A percentile compares a stretch with the other conserved stretches of the same genome.
Conservation (phyloP, 768 basidiomycete species). For the Rhizopogon vesiculosus region DNA sequence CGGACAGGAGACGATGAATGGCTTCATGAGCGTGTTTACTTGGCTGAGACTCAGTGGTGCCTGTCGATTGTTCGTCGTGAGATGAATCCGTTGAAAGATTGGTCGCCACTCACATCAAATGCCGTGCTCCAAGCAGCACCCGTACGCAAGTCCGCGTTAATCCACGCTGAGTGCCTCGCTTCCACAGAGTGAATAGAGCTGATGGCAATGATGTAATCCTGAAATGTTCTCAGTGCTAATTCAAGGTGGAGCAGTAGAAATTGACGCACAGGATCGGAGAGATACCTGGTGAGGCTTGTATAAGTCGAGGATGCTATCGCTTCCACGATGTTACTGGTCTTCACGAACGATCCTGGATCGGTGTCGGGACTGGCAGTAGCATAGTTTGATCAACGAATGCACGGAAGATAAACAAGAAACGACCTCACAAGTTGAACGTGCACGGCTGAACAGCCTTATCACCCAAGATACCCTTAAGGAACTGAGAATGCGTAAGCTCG, state of each 20-base stretch:
- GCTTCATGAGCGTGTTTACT: slow-evolving; percentile 33
- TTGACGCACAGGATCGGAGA: slow-evolving; percentile 35
- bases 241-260: slow-evolving; percentile 22
- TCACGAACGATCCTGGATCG: slow-evolving; percentile 43
- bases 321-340: slow-evolving; percentile 48
- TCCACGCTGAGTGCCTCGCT: slow-evolving; percentile 62
- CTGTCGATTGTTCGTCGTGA: slow-evolving; percentile 21
- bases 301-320: slow-evolving; percentile 53
- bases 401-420: background rate
- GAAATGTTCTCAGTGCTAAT: background rate
- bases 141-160: slow-evolving; percentile 44
- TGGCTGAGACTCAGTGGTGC: slow-evolving; percentile 37
- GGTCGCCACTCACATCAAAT: slow-evolving; percentile 44
- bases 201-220: slow-evolving; percentile 46
- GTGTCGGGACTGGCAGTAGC: slow-evolving; percentile 34
- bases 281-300: slow-evolving; percentile 45
- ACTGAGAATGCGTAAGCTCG: slow-evolving; percentile 50
- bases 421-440: slow-evolving; percentile 54
- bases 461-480: slow-evolving; percentile 43
- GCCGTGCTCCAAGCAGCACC: slow-evolving; percentile 52
- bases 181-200: slow-evolving; percentile 56
- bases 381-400: background rate
- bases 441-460: slow-evolving; percentile 46
- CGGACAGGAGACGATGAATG: slow-evolving; percentile 53
- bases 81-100: slow-evolving; percentile 25